These are phyloP conservation scores for Cicer cuneatum DNA, from an alignment of 306 rosid genomes.

Conservation along the genomic window DNA sequence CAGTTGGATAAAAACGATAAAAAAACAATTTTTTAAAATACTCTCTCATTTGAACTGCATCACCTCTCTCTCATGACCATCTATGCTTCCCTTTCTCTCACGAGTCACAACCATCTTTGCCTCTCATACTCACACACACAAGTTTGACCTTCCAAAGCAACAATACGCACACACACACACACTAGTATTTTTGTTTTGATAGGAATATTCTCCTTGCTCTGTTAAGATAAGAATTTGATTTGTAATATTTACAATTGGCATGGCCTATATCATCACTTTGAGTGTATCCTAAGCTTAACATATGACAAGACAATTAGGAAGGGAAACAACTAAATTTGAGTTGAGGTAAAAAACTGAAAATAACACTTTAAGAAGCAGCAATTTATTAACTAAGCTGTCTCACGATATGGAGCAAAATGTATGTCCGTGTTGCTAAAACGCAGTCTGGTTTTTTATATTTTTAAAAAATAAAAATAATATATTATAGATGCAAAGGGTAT, in stretches of 20 bases:
- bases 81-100: too few species aligned
- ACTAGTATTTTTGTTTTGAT: too few species aligned
- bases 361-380: background rate
- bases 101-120: too few species aligned
- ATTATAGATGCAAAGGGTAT: background rate
- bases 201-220: background rate
- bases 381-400: slow-evolving; percentile 10
- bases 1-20: too few species aligned
- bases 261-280: background rate
- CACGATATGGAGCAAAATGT: background rate
- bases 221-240: background rate
- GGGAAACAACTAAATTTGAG: slow-evolving; percentile 5
- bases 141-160: too few species aligned
- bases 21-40: too few species aligned
- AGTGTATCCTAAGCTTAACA: slow-evolving; percentile 7
- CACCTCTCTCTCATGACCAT: too few species aligned
- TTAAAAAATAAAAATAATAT: background rate
- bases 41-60: too few species aligned
- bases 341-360: background rate
- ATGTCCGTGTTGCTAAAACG: background rate
- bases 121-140: too few species aligned
- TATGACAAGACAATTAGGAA: background rate
- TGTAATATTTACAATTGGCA: slow-evolving; percentile 1
- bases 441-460: background rate
- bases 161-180: too few species aligned